Percentiles rank a stretch among this genome's conserved stretches.
phyloP scores from a whole-genome alignment of 2,329 filamentous ascomycete species.

The Gnomoniopsis sp. region DNA sequence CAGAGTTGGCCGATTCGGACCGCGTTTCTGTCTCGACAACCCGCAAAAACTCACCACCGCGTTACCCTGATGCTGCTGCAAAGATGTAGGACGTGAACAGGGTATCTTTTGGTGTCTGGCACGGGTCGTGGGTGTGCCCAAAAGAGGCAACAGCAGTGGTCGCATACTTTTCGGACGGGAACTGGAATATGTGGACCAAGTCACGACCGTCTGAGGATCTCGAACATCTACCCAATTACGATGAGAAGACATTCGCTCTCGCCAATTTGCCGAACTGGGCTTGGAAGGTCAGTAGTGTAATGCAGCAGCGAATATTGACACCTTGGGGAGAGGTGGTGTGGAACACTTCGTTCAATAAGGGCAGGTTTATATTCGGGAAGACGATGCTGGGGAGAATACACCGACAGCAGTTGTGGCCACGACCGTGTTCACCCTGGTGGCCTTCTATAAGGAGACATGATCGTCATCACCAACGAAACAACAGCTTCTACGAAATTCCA shows the following conservation, averaged over 20 bases:
- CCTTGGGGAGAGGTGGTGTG: not conserved
- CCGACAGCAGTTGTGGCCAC: not conserved
- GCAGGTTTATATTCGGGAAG: not conserved
- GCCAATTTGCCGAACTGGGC: not conserved
- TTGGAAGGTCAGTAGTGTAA: not conserved
- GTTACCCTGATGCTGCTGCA: constrained; percentile 12
- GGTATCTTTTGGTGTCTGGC: not conserved
- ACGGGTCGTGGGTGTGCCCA: not conserved
- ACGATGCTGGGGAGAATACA: not conserved
- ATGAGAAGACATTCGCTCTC: not conserved
- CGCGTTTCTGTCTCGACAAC: not conserved
- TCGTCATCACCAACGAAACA: not conserved
- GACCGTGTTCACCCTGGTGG: not conserved
- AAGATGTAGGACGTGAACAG: constrained; percentile 13
- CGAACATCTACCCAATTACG: not conserved
- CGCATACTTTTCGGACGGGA: not conserved
- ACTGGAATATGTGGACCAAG: not conserved
- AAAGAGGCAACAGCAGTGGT: not conserved
- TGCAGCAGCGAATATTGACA: too few relatives aligned
- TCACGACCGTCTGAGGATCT: not conserved
- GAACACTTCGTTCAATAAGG: not conserved
- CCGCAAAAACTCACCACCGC: constrained; percentile 7
- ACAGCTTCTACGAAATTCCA: not conserved
- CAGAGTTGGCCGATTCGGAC: constrained; percentile 10
- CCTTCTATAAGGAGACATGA: not conserved